phyloP scores from a whole-genome alignment of 805 yeast genomes.

The Ogataea salicorniae region DNA sequence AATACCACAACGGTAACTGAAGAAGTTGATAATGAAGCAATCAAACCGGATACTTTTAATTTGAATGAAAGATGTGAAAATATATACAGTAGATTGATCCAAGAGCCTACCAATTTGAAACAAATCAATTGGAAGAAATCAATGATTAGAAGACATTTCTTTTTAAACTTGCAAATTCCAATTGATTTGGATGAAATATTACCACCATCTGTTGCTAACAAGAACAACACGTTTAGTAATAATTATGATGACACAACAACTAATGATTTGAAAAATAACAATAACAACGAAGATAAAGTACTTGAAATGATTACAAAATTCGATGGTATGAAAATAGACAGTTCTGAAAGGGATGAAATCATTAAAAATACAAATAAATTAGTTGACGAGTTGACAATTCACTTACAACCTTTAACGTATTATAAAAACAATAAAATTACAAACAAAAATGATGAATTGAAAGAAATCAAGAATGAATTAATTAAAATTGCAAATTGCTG shows the following conservation, averaged over 20 bases:
- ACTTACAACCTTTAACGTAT: slow-evolving; percentile 23
- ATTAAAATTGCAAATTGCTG: slow-evolving; percentile 36
- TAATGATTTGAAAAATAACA: slow-evolving; percentile 1
- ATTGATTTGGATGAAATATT: slow-evolving; percentile 58
- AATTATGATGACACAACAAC: slow-evolving; percentile 11
- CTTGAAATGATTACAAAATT: slow-evolving; percentile 31
- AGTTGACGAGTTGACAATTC: slow-evolving; percentile 19
- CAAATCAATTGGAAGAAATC: slow-evolving; percentile 70
- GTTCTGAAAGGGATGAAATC: slow-evolving; percentile 25
- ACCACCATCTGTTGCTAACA: slow-evolving; percentile 6
- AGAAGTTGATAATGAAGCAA: not conserved
- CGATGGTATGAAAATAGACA: slow-evolving; percentile 27
- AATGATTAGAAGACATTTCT: slow-evolving; percentile 56
- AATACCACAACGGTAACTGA: not conserved
- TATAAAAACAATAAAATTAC: slow-evolving; percentile 31
- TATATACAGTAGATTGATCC: slow-evolving; percentile 22
- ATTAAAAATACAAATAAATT: slow-evolving; percentile 18
- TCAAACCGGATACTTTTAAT: slow-evolving; percentile 1
- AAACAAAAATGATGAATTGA: slow-evolving; percentile 34
- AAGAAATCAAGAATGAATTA: slow-evolving; percentile 33
- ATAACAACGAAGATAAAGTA: slow-evolving; percentile 7
- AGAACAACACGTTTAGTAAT: slow-evolving; percentile 3
- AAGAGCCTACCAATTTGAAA: slow-evolving; percentile 39
- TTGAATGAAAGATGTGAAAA: slow-evolving; percentile 22
- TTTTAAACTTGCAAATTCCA: slow-evolving; percentile 67